Percentiles rank a stretch among this genome's conserved stretches.
Evolutionary conservation across 768 basidiomycete species (phyloP).

Genomic region (Russula compacta): DNA sequence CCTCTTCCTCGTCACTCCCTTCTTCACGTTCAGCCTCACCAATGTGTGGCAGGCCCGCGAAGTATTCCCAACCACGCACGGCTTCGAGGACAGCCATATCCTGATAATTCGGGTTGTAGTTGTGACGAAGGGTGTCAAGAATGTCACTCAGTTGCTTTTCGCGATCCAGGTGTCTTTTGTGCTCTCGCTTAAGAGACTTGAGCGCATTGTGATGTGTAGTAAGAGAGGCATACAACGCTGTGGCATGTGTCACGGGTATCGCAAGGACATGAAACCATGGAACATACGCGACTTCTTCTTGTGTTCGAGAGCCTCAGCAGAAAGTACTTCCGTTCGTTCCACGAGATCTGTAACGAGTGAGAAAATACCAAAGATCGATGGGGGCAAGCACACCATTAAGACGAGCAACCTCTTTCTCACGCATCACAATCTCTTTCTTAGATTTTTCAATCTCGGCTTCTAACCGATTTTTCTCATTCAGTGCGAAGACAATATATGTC

Average conservation of each 20-base stretch:
- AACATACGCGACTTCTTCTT: conserved; percentile 81
- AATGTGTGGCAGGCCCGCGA: conserved; percentile 61
- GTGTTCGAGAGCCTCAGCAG: conserved; percentile 70
- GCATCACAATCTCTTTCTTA: conserved; percentile 47
- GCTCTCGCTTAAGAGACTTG: conserved; percentile 63
- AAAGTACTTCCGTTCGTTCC: conserved; percentile 66
- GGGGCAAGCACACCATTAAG: conserved; percentile 45
- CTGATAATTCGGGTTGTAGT: conserved; percentile 98
- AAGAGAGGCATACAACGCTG: conserved; percentile 75
- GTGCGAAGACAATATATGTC: conserved; percentile 78
- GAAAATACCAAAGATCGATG: not conserved
- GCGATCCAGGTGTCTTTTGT: conserved; percentile 63
- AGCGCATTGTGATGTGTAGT: conserved; percentile 66
- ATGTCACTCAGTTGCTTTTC: conserved; percentile 77
- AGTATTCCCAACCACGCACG: conserved; percentile 85
- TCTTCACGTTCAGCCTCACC: conserved; percentile 52
- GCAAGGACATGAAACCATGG: not conserved
- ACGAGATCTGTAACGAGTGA: conserved; percentile 52
- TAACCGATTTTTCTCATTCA: conserved; percentile 81
- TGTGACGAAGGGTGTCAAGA: conserved; percentile 65
- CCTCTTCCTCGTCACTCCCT: conserved; percentile 28
- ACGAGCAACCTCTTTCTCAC: conserved; percentile 64
- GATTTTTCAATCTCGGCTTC: conserved; percentile 51
- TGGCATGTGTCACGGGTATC: not conserved
- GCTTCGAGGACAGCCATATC: conserved; percentile 99